Base-by-base conservation (phyloP, 2,329 filamentous ascomycete genomes). In the Metarhizium anisopliae region DNA sequence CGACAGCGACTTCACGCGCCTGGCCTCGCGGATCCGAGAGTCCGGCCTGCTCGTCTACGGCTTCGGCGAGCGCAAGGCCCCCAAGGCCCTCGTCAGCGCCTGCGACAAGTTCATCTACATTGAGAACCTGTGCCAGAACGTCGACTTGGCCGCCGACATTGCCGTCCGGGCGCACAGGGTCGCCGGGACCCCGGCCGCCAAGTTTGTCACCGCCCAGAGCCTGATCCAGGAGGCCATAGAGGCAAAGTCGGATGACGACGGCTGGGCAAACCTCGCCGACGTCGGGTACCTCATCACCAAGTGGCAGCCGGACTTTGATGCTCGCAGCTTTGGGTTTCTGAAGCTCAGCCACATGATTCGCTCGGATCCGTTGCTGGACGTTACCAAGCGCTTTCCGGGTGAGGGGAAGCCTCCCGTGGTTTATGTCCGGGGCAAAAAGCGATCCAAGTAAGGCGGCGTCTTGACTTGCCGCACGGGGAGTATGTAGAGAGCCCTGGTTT, bases 1-100 rank as follows among this genome's bases (percentile, higher is more conserved):
- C 54, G 67, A 70, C 52, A 71, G 68, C 55, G 69, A 71, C 57
- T 72, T 71, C 18, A 70, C 68, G 4, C 62, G 68, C 0, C 61
- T 72, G 1, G 69, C 69, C 1, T 64, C 65, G 0, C 60, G 69
- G 1, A 71, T 71, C 35, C 64, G 69, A 0, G 68, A 62, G 58
- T 64, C 66, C 5, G 67, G 66, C 1, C 61, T 68, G 4, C 52
- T 62, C n/a, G 66, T 70, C 4, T 69, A 71, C 49, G 69, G 69
- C 2, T 71, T 64, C n/a, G 68, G 69, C 6, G 63, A 68, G 49
- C 55, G 59, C 2, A 67, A 67, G 57, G 70, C 69, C 1, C 68
- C 68, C 0, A 58, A 62, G 43, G 63, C 69, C 0, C 67, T 71
- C 20, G 64, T 70, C 13, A 59, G 59, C 0, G 67, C 68, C 16